Base-by-base conservation (phyloP, 2,329 filamentous ascomycete genomes). In the Aspergillus ochraceoroseus region DNA sequence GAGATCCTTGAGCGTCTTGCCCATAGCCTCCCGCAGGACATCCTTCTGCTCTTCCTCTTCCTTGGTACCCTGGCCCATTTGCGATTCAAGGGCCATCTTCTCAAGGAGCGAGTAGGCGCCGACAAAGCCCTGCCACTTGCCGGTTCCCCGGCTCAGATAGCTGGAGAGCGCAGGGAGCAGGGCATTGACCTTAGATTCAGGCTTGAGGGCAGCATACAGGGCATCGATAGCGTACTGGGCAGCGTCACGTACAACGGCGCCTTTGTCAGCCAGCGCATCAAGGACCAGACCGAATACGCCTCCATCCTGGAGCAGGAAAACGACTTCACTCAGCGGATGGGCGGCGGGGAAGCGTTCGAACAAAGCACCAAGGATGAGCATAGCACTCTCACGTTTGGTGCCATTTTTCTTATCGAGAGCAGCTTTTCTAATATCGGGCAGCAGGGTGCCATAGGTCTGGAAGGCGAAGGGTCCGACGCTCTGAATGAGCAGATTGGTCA, bases 91-190 rank as follows among this genome's bases (percentile, higher is more conserved):
- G 32, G 92, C 92, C 83, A 96, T 94, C 66, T 82, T 87, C 62
- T 92, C 88, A 43, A 98, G 71, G 49, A 96, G 67, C 64, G 84
- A 81, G 61, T 84, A 83, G 31, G 87, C 92, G 46, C 85, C 89
- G 38, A 95, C 86, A 11, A 86, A 87, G 46, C 92, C 92, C 70
- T 98, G 92, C 92, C 92, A 98, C 70, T 98, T 98, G 52, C 87
- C 89, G 11, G 87, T 85, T 59, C 79, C 80, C 69, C 87, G 94
- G 60, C 74, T 73, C 19, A 98, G 74, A 63, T 96, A 96, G 37
- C 75, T 68, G 47, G 74, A 68, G 27, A 98, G 71, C 11, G 79
- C 76, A 2, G 92, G 88, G 36, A 98, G 72, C 28, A 98, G 76
- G 13, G 85, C 89, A 48, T 80, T 77, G 37, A 94, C 83, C 58